These are phyloP conservation scores for Gypsophila paniculata DNA, from an alignment of 179 eudicot species.

Conservation along the genomic window DNA sequence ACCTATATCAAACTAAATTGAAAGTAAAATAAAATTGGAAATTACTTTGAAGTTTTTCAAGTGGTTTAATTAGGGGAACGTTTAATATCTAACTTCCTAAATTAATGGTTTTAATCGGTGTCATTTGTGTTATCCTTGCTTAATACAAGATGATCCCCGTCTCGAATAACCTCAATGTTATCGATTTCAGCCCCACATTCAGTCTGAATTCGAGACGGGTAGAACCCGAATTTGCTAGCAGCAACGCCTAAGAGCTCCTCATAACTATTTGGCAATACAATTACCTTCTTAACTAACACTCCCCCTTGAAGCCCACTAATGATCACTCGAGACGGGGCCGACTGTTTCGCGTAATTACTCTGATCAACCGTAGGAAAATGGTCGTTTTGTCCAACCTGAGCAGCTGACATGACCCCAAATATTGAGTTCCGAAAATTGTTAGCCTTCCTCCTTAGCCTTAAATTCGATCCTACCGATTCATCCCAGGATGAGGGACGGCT, in stretches of 20 bases:
- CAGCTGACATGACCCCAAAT: conserved; percentile 71
- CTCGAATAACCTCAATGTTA: conserved; percentile 61
- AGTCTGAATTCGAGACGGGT: conserved; percentile 35
- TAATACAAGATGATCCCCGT: conserved; percentile 66
- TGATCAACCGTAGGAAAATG: conserved; percentile 21
- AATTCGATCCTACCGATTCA: conserved; percentile 22
- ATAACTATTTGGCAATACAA: conserved; percentile 48
- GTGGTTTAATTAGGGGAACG: too few relatives aligned
- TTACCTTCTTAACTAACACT: conserved; percentile 32
- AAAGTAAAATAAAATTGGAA: too few relatives aligned
- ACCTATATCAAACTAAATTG: background rate
- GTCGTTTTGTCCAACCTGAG: conserved; percentile 31
- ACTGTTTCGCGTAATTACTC: background rate
- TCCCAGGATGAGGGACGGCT: conserved; percentile 15
- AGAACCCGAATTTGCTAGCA: conserved; percentile 50
- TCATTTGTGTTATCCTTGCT: conserved; percentile 12
- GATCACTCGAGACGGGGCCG: conserved; percentile 42
- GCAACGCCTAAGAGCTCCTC: conserved; percentile 48
- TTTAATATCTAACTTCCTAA: background rate
- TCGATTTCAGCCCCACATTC: conserved; percentile 68
- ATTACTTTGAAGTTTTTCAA: background rate
- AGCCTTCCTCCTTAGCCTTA: conserved; percentile 41
- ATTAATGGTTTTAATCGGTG: background rate
- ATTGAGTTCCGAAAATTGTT: conserved; percentile 57
- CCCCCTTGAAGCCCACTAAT: conserved; percentile 53